Base-by-base conservation (phyloP, 371 early-diverging fungal genomes). In the Mortierella sp. region DNA sequence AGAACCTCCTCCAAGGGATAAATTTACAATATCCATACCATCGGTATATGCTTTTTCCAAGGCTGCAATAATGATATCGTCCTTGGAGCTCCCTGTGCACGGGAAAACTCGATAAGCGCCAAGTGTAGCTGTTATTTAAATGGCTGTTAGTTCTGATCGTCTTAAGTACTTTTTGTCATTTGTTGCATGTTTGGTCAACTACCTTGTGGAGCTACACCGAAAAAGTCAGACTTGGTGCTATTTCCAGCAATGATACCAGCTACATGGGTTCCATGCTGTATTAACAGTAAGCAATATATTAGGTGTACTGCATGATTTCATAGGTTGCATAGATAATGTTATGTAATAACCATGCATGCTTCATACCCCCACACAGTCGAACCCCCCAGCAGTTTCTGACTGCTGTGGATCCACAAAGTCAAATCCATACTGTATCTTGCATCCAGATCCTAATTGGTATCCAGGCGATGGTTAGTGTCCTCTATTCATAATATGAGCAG, bases 1-100 rank as follows among this genome's bases (percentile, higher is more conserved):
- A 13, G 72, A 72, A 3, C 86, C 87, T 9, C 86, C 86, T 35
- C 95, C 95, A n/a, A 94, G 66, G 47, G 91, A 92, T 65, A 95
- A 74, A 77, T 88, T 93, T 54, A 91, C 86, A 28, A 92, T 72
- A 55, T 91, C 88, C 85, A 90, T 87, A 8, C 87, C 82, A 66
- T 92, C 93, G 0, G 40, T 68, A 45, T 83, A 83, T 1, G 94
- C 94, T 10, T 54, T 56, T 63, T 88, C 86, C 70, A 94, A 66
- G 3, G 92, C 94, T n/a, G 80, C 74, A 42, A 92, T 85, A 29
- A 95, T 87, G 28, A 89, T 77, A 49, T 92, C 93, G 67, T 85
- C 85, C 22, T 85, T 84, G 28, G 91, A 84, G 61, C 70, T 76
- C 7, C 89, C 92, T 6, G 68, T 66, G 54, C 94, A 94, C 8